Evolutionary conservation across 805 yeast genomes (phyloP).

Genomic region (Candida nanaspora): DNA sequence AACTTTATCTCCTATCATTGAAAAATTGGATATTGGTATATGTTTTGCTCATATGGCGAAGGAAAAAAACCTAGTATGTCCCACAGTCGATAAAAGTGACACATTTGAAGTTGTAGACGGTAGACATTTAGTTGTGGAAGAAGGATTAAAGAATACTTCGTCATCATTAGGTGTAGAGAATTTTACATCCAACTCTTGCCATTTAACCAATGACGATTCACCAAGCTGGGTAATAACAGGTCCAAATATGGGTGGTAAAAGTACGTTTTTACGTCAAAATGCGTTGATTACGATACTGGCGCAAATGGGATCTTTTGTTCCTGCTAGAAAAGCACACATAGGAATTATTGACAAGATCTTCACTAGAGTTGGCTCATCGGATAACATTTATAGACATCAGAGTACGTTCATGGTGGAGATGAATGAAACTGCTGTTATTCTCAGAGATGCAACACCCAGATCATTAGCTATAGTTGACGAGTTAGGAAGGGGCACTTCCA

Average conservation of each 20-base stretch:
- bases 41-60: slow-evolving; percentile 67
- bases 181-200: slow-evolving; percentile 43
- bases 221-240: slow-evolving; percentile 68
- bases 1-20: slow-evolving; percentile 37
- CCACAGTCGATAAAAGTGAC: slow-evolving; percentile 45
- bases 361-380: slow-evolving; percentile 80
- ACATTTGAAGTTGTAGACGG: slow-evolving; percentile 53
- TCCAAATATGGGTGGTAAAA: slow-evolving; percentile 86
- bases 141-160: slow-evolving; percentile 47
- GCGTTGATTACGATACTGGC: slow-evolving; percentile 63
- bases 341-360: slow-evolving; percentile 75
- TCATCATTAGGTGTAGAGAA: slow-evolving; percentile 19
- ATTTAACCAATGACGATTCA: slow-evolving; percentile 14
- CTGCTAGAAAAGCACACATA: slow-evolving; percentile 54
- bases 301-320: slow-evolving; percentile 70
- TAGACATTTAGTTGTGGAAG: slow-evolving; percentile 82
- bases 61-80: slow-evolving; percentile 64
- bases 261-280: slow-evolving; percentile 67
- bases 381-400: slow-evolving; percentile 67
- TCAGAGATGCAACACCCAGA: slow-evolving; percentile 53
- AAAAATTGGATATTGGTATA: slow-evolving; percentile 62
- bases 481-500: slow-evolving; percentile 85
- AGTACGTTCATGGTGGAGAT: slow-evolving; percentile 94
- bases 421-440: slow-evolving; percentile 72
- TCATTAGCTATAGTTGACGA: slow-evolving; percentile 83